Evolutionary conservation across 1,139 yeast genomes (phyloP).

Genomic region (Hyphopichia fennica): DNA sequence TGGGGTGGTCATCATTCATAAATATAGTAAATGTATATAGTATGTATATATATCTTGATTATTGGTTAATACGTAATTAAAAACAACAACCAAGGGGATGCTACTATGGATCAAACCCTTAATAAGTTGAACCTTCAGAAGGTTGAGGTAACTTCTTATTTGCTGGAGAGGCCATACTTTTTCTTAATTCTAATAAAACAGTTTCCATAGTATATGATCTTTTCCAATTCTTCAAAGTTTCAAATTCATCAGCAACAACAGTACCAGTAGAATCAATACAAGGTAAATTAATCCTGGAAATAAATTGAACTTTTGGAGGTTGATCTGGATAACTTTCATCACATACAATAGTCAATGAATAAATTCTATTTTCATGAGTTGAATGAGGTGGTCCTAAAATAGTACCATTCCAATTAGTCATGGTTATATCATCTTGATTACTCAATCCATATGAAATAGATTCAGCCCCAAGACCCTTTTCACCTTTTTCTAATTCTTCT

Average conservation of each 20-base stretch:
- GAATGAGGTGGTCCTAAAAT: slow-evolving; percentile 97
- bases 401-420: slow-evolving; percentile 96
- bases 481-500: slow-evolving; percentile 97
- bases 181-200: slow-evolving; percentile 80
- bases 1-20: not conserved
- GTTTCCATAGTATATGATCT: slow-evolving; percentile 90
- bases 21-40: not conserved
- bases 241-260: slow-evolving; percentile 61
- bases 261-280: slow-evolving; percentile 77
- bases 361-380: slow-evolving; percentile 89
- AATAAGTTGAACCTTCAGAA: slow-evolving; percentile 77
- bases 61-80: not conserved
- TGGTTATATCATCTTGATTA: slow-evolving; percentile 84
- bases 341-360: slow-evolving; percentile 77
- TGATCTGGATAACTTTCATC: slow-evolving; percentile 83
- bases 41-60: not conserved
- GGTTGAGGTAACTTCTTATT: slow-evolving; percentile 92
- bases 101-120: no score
- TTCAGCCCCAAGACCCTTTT: slow-evolving; percentile 95
- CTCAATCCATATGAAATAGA: slow-evolving; percentile 92
- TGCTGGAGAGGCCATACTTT: slow-evolving; percentile 74
- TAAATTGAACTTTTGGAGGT: slow-evolving; percentile 81
- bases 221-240: slow-evolving; percentile 81
- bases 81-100: not conserved
- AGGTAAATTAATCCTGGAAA: slow-evolving; percentile 85